These are phyloP conservation scores for Dictyostelium capitatum DNA, from an alignment of 78 protist genomes.

Conservation along the genomic window DNA sequence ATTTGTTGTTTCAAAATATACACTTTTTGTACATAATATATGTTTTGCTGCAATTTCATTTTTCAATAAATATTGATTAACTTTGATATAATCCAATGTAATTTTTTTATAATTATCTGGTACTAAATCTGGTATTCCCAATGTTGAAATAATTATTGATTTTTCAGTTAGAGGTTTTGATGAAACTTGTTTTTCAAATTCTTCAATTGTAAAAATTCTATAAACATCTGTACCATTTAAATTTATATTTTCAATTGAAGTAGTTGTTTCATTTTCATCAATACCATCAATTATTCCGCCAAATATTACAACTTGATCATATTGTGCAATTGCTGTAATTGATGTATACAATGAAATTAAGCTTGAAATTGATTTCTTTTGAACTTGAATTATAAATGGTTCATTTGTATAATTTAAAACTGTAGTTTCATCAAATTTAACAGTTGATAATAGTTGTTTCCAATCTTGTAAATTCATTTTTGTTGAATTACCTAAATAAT, in stretches of 20 bases:
- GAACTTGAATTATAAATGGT: not conserved
- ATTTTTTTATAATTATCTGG: too few species aligned
- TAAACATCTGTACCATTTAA: not conserved
- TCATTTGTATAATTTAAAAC: too few species aligned
- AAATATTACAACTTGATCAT: not conserved
- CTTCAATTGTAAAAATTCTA: not conserved
- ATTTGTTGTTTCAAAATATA: constrained; percentile 24
- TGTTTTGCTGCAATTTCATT: too few species aligned
- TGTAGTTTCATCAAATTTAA: not conserved
- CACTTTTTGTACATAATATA: too few species aligned
- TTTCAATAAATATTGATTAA: too few species aligned
- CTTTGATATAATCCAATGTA: too few species aligned
- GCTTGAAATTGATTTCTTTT: too few species aligned
- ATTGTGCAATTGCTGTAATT: too few species aligned
- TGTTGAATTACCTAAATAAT: not conserved
- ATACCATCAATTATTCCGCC: not conserved
- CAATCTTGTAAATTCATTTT: not conserved
- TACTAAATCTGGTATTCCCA: too few species aligned
- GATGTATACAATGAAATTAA: too few species aligned
- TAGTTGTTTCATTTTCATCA: not conserved
- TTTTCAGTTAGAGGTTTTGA: not conserved
- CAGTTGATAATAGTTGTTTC: not conserved
- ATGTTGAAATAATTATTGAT: too few species aligned
- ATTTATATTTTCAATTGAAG: not conserved
- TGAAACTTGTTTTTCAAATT: not conserved